These are phyloP conservation scores for Xylaria longipes DNA, from an alignment of 495 filamentous ascomycete genomes.

Conservation along the genomic window DNA sequence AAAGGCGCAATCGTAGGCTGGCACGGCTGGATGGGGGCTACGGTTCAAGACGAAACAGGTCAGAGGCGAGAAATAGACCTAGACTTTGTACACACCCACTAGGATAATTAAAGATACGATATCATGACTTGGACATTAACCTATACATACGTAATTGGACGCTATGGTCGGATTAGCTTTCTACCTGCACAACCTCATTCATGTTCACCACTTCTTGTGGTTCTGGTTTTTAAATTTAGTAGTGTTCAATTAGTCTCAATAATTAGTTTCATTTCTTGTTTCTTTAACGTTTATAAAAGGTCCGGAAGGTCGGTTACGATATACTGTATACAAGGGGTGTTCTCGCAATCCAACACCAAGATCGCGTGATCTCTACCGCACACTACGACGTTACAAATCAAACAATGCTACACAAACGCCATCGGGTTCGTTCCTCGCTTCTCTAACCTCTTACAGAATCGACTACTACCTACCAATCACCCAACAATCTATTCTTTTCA, in stretches of 20 bases:
- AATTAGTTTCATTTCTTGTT: background rate
- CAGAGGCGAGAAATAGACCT: conserved; percentile 19
- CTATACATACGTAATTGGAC: conserved; percentile 7
- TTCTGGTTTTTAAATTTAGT: background rate
- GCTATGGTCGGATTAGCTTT: background rate
- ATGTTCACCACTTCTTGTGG: background rate
- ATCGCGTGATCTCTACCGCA: conserved; percentile 21
- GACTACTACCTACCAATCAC: conserved; percentile 17
- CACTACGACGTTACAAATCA: conserved; percentile 15
- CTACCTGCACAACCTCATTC: background rate
- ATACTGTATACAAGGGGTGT: conserved; percentile 1
- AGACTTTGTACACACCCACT: background rate
- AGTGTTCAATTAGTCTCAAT: background rate
- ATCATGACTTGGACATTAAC: conserved; percentile 19
- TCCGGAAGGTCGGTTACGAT: background rate
- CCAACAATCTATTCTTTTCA: conserved; percentile 21
- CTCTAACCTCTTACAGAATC: background rate
- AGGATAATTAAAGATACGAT: conserved; percentile 1
- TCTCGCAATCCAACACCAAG: conserved; percentile 22
- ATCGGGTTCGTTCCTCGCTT: background rate
- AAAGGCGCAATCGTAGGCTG: conserved; percentile 35
- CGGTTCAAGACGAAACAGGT: conserved; percentile 7
- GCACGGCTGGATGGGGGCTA: conserved; percentile 9
- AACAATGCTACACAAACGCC: background rate
- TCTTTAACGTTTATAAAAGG: background rate